Base-by-base conservation (phyloP, 2,329 filamentous ascomycete species). In the Penicillium sp. region DNA sequence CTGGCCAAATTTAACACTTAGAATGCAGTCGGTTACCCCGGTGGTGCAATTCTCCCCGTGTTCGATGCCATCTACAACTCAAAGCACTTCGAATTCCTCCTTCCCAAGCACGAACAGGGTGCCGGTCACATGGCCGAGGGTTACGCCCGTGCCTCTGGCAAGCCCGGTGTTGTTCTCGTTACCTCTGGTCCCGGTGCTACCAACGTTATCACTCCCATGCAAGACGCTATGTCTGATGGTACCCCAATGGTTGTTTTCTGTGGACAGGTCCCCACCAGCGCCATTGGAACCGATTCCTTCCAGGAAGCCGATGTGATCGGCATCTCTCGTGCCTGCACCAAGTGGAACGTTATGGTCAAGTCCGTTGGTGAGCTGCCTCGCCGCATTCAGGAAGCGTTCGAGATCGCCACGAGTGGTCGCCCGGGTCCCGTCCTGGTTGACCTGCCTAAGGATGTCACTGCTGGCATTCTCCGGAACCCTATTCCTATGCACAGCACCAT, bases 61-160 rank as follows among this genome's bases (percentile, higher is more conserved):
- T 97, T 97, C 79, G 94, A 99, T 75, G 94, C 94, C 69, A 97
- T 99, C 72, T 96, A 96, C 83, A 96, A 97, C 80, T 97, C 93
- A 54, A 86, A 89, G 79, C 89, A 97, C 76, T 96, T 97, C 79
- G 87, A 97, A 59, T 97, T 99, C 71, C 86, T 97, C 74, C 85
- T 97, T 8, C 94, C 94, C 29, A 86, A 90, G 76, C 94, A 99
- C 77, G 94, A 97, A 78, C 94, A 99, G 78, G 94, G 94, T 63
- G 94, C 94, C 55, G 94, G 94, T 61, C 94, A 99, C 78, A 99
- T 97, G 94, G 94, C 94, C 14, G 88, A 97, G 77, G 94, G 94
- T 49, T 97, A 97, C 73, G 94, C 94, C 52, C 87, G 94, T 67
- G 93, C 91, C 54, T 93, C 89, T 49, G 94, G 94, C 65, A 92